These are phyloP conservation scores for Xylaria sp. DNA, from an alignment of 2,329 filamentous ascomycete genomes.

Conservation along the genomic window DNA sequence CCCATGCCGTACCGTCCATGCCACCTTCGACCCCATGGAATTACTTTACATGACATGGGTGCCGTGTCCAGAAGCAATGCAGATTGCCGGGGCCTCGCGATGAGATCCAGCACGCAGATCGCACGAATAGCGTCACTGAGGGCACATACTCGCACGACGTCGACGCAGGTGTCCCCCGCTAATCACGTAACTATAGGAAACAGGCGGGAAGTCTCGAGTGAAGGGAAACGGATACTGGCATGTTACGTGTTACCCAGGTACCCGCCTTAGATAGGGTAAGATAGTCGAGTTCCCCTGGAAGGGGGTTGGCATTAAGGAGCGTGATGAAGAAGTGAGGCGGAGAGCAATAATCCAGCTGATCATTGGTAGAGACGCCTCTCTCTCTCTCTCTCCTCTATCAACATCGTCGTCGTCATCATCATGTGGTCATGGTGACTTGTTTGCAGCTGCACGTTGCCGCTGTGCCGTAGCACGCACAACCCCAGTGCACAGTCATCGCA, in stretches of 20 bases:
- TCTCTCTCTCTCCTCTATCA: neutral
- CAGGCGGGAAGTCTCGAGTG: neutral
- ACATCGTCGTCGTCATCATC: neutral
- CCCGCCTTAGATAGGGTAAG: neutral
- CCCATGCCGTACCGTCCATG: neutral
- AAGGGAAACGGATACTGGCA: constrained; percentile 7
- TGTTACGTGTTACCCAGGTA: constrained; percentile 12
- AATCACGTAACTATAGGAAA: neutral
- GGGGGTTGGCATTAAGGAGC: neutral
- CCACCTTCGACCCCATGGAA: neutral
- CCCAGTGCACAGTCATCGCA: constrained; percentile 8
- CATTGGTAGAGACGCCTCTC: neutral
- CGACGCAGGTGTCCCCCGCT: neutral
- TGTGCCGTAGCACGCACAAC: constrained; percentile 5
- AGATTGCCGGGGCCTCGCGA: constrained; percentile 21
- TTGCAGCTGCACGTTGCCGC: constrained; percentile 24
- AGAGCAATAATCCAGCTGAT: neutral
- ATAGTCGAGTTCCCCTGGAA: constrained; percentile 1
- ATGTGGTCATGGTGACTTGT: constrained; percentile 16
- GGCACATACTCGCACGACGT: constrained; percentile 20
- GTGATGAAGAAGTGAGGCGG: constrained; percentile 21
- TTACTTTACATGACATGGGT: neutral
- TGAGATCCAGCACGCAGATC: constrained; percentile 18
- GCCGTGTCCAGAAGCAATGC: constrained; percentile 7
- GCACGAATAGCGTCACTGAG: neutral